phyloP scores from a whole-genome alignment of 2,329 filamentous ascomycete genomes.

The Capronia americana region DNA sequence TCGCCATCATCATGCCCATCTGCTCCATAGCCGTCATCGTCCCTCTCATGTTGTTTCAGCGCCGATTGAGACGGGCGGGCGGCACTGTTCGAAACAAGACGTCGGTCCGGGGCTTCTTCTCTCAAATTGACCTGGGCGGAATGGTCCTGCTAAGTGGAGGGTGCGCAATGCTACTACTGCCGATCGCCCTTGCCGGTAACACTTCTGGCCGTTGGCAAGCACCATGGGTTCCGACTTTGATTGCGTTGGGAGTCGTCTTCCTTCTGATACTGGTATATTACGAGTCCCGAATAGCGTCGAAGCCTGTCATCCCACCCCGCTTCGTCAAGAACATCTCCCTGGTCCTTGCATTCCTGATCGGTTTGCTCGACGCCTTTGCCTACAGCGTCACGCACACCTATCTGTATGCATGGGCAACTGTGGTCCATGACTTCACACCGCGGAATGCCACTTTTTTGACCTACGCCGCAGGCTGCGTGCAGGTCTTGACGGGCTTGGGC shows the following conservation, averaged over 20 bases:
- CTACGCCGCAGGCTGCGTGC: conserved; percentile 50
- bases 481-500: conserved; percentile 51
- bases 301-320: conserved; percentile 55
- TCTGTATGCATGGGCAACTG: conserved; percentile 56
- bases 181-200: conserved; percentile 55
- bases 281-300: conserved; percentile 52
- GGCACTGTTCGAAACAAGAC: conserved; percentile 41
- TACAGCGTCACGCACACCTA: conserved; percentile 57
- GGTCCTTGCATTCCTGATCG: conserved; percentile 49
- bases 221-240: conserved; percentile 54
- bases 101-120: conserved; percentile 43
- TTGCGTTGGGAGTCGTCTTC: conserved; percentile 51
- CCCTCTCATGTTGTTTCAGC: conserved; percentile 49
- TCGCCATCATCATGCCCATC: conserved; percentile 52
- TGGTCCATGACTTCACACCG: conserved; percentile 51
- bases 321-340: conserved; percentile 56
- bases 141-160: conserved; percentile 56
- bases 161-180: conserved; percentile 57
- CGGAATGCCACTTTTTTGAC: conserved; percentile 54
- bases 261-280: conserved; percentile 57
- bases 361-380: conserved; percentile 52
- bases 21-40: conserved; percentile 47
- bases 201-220: conserved; percentile 53
- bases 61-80: conserved; percentile 43
- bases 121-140: conserved; percentile 50